These are phyloP conservation scores for Dactylonectria macrodidyma DNA, from an alignment of 2,329 filamentous ascomycete genomes.

Conservation along the genomic window DNA sequence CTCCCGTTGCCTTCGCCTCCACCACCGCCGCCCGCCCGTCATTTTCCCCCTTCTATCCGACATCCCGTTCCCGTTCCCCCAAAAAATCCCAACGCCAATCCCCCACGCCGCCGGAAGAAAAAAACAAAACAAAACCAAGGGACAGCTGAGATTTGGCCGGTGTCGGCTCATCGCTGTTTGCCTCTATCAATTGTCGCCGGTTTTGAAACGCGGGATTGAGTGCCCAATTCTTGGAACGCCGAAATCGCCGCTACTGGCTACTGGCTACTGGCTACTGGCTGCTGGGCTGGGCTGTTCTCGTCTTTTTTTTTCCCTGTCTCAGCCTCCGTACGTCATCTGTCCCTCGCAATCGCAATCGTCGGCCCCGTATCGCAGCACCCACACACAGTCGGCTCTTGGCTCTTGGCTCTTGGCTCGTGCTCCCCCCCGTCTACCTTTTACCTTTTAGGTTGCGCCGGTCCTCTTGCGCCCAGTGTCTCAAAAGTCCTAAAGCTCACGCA, in stretches of 20 bases:
- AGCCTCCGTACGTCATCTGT: constrained; percentile 7
- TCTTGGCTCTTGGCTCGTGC: background rate
- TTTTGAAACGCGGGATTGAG: background rate
- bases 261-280: background rate
- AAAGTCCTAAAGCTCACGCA: constrained; percentile 13
- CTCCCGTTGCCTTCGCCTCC: background rate
- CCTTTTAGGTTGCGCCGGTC: background rate
- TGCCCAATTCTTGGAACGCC: background rate
- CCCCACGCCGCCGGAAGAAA: background rate
- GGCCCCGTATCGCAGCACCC: background rate
- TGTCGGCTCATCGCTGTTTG: no score
- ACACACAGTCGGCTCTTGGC: background rate
- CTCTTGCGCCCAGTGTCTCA: constrained; percentile 9
- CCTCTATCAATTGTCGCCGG: no score
- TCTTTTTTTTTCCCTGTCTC: background rate
- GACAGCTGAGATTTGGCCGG: no score
- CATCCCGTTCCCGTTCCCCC: background rate
- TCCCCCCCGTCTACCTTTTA: no score
- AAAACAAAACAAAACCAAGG: no score
- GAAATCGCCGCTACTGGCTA: background rate
- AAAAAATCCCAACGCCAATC: background rate
- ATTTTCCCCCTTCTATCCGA: background rate
- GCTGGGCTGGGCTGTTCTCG: background rate
- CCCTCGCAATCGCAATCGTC: background rate
- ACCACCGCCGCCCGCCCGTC: background rate